Evolutionary conservation across 768 basidiomycete genomes (phyloP).

Genomic region (Sarcomyxa edulis): DNA sequence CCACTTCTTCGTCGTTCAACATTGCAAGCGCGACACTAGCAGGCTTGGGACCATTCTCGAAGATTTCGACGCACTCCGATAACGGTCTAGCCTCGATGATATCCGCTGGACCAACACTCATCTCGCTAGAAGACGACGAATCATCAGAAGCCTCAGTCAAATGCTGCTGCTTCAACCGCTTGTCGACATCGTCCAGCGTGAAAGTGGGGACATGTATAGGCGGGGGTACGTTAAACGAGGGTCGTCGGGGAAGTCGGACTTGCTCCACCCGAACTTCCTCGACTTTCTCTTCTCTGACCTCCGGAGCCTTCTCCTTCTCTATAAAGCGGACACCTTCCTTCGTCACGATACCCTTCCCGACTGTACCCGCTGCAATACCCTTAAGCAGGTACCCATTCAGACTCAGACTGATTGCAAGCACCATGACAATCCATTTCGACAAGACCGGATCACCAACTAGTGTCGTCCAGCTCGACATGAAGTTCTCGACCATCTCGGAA

Average conservation of each 20-base stretch:
- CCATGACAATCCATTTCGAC: constrained; percentile 90
- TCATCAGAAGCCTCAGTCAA: constrained; percentile 4
- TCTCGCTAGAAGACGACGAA: neutral
- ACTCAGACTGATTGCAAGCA: constrained; percentile 79
- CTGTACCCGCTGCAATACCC: constrained; percentile 62
- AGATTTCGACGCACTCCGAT: constrained; percentile 76
- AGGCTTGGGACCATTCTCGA: constrained; percentile 67
- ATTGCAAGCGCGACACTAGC: constrained; percentile 49
- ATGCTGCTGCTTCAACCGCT: constrained; percentile 36
- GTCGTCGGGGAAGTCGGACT: neutral
- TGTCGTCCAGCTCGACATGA: constrained; percentile 86
- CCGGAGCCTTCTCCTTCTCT: constrained; percentile 14
- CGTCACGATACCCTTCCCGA: constrained; percentile 18
- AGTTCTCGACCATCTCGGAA: constrained; percentile 65
- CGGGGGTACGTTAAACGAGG: constrained; percentile 4
- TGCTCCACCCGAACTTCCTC: constrained; percentile 1
- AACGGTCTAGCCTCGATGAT: too few relatives aligned
- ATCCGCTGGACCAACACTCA: too few relatives aligned
- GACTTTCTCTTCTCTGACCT: constrained; percentile 13
- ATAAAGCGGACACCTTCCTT: constrained; percentile 20
- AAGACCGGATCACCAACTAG: constrained; percentile 93
- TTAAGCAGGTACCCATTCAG: constrained; percentile 93
- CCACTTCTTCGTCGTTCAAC: constrained; percentile 89
- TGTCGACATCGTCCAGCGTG: constrained; percentile 54
- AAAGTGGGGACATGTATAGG: constrained; percentile 30